Base-by-base conservation (phyloP, 768 basidiomycete genomes). In the Lentinula raphanica region DNA sequence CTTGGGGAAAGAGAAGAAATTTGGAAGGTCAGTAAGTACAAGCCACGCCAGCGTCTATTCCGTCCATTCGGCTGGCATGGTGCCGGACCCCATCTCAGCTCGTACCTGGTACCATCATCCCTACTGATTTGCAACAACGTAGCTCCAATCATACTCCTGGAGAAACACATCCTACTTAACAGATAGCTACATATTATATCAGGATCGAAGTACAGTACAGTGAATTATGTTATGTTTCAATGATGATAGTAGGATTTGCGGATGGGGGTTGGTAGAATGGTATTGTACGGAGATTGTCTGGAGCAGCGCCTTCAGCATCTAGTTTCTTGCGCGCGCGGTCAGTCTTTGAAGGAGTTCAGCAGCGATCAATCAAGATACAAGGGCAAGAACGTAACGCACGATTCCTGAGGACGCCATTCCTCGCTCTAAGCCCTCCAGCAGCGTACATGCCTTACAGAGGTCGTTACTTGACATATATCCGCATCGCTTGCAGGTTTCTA, bases 401-500 rank as follows among this genome's bases (percentile, higher is more conserved):
- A 85, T 84, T 40, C 79, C 82, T 38, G 82, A 77, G 60, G 69
- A 74, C 4, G 79, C 87, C 74, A 92, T 80, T 13, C 94, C 94
- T 39, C 90, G 80, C 69, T 97, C 94, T 15, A 98, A 76, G 7
- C 94, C 92, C 71, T 98, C 92, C 0, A 98, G 76, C 4, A 98
- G 74, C 0, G 88, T 90, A 61, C 95, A 97, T 1, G 94, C 95
- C 69, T 95, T 95, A 68, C 94, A 95, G n/a, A 99, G 73, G n/a
- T 89, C 86, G 63, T 98, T 97, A 60, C 92, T 95, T 3, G 94
- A 90, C 79, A 98, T 95, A 69, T 95, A 95, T 2, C 94, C 94
- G 64, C 97, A 99, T 48, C 93, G 80, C 65, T 85, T 79, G 68
- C 97, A 99, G 15, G 85, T 93, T 74, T 92, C 94, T 98, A 68